Conservation (phyloP, 2,329 filamentous ascomycete species). For the Calonectria pteridis region DNA sequence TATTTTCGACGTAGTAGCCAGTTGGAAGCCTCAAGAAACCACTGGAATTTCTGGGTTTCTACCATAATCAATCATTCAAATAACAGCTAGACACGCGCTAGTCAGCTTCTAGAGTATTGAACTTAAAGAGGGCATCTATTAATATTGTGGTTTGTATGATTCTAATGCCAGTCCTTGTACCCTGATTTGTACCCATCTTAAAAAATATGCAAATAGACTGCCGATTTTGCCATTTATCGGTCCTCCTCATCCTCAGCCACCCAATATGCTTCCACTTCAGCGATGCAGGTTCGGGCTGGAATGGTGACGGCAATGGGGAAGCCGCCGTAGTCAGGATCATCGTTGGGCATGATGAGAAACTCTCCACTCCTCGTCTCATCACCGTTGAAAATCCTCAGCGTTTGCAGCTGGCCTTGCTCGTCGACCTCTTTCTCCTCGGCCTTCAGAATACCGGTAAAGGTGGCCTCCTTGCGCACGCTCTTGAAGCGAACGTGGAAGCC, state of each 20-base stretch:
- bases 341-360: conserved; percentile 67
- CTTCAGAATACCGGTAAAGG: conserved; percentile 54
- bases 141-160: not conserved
- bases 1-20: not conserved
- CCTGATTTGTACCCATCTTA: not conserved
- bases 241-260: conserved; percentile 46
- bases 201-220: not conserved
- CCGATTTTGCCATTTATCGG: conserved; percentile 15
- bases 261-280: conserved; percentile 55
- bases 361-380: conserved; percentile 59
- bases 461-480: conserved; percentile 46
- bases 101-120: not conserved
- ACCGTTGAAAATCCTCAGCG: conserved; percentile 52
- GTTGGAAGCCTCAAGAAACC: not conserved
- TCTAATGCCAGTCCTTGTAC: not conserved
- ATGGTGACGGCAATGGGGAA: conserved; percentile 68
- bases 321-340: conserved; percentile 67
- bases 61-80: not conserved
- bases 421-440: conserved; percentile 53
- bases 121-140: not conserved
- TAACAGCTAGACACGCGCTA: not conserved
- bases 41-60: not conserved
- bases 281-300: conserved; percentile 63
- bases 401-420: conserved; percentile 48
- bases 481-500: conserved; percentile 54